These are phyloP conservation scores for Eremothecium gossypii DNA, from an alignment of 1,139 yeast genomes.

Conservation along the genomic window DNA sequence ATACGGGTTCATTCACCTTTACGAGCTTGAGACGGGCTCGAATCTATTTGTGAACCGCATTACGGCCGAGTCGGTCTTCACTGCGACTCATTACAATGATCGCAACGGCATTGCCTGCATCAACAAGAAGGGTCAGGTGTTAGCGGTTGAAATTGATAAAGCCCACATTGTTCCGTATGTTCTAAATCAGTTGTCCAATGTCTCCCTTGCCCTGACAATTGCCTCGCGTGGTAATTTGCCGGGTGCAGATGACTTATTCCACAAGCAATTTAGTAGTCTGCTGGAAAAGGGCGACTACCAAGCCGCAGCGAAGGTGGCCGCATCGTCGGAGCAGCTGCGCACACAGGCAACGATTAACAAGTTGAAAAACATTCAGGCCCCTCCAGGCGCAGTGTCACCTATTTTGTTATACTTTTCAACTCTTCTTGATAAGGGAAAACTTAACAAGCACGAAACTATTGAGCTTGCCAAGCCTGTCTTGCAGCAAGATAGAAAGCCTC, in stretches of 20 bases:
- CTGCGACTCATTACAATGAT: conserved; percentile 68
- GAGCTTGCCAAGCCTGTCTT: conserved; percentile 93
- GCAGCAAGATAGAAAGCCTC: conserved; percentile 89
- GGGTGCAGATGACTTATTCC: conserved; percentile 89
- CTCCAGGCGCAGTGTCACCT: conserved; percentile 93
- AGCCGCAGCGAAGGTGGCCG: conserved; percentile 95
- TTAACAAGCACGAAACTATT: conserved; percentile 88
- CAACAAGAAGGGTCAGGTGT: conserved; percentile 91
- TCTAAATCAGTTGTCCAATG: conserved; percentile 76
- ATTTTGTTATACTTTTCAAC: conserved; percentile 89
- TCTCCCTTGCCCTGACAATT: conserved; percentile 75
- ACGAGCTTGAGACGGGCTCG: conserved; percentile 86
- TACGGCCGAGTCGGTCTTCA: conserved; percentile 92
- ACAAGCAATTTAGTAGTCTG: conserved; percentile 83
- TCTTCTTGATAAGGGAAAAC: conserved; percentile 82
- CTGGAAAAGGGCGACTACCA: conserved; percentile 80
- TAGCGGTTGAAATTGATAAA: conserved; percentile 83
- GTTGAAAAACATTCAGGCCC: conserved; percentile 85
- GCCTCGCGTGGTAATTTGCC: conserved; percentile 95
- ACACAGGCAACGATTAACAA: conserved; percentile 92
- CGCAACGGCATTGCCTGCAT: conserved; percentile 84
- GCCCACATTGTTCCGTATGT: conserved; percentile 85
- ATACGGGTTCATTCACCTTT: conserved; percentile 91
- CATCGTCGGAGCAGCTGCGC: conserved; percentile 87
- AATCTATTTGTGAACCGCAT: conserved; percentile 94